Evolutionary conservation across 129 eudicot genomes (phyloP).

Genomic region (Lonicera japonica): DNA sequence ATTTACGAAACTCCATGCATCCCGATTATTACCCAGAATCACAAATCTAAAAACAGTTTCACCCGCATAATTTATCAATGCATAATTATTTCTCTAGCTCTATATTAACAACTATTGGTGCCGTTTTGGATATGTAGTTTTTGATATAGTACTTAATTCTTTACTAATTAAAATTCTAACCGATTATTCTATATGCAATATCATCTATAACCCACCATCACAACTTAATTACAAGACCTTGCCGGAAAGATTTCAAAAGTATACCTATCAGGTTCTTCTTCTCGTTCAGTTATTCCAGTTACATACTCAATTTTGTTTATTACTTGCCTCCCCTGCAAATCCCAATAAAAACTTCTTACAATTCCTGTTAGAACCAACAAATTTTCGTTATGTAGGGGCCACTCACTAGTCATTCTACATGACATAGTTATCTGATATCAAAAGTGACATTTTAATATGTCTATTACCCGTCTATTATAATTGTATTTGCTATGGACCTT

Average conservation of each 20-base stretch:
- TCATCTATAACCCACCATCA: constrained; percentile 3
- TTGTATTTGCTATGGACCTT: no score
- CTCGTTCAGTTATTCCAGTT: constrained; percentile 68
- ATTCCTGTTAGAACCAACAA: background rate
- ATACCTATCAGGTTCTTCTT: constrained; percentile 85
- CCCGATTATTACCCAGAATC: constrained; percentile 85
- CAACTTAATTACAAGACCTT: background rate
- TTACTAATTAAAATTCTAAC: background rate
- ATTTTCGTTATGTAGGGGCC: background rate
- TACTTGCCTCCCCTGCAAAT: constrained; percentile 59
- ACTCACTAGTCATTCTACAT: no score
- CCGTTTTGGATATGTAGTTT: no score
- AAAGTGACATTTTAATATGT: no score
- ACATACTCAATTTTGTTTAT: constrained; percentile 70
- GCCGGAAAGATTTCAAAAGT: background rate
- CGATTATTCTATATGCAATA: background rate
- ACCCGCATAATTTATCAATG: background rate
- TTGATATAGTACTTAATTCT: background rate
- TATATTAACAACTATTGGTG: no score
- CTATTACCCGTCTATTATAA: no score
- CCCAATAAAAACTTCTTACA: background rate
- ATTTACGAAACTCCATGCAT: constrained; percentile 93
- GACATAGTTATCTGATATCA: no score
- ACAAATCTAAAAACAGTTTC: constrained; percentile 40
- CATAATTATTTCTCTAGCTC: background rate